These are phyloP conservation scores for Gamsiella multidivaricata DNA, from an alignment of 192 early-diverging fungal genomes.

Conservation along the genomic window DNA sequence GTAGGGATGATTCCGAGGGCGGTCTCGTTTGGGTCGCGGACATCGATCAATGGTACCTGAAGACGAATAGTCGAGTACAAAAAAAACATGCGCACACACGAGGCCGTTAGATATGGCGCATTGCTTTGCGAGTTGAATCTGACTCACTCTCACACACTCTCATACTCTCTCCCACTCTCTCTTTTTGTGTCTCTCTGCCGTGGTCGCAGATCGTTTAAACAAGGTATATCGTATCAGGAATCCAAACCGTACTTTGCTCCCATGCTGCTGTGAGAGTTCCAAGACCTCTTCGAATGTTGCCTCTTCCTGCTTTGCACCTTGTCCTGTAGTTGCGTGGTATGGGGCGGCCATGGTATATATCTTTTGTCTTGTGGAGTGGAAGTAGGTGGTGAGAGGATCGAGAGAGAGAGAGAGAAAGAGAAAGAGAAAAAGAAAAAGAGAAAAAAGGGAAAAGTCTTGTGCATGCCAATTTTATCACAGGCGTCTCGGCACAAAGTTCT, in stretches of 20 bases:
- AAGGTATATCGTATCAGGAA: not conserved
- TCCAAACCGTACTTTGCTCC: slow-evolving; percentile 4
- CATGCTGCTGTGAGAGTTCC: not conserved
- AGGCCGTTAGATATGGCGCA: not conserved
- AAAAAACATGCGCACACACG: too few relatives aligned
- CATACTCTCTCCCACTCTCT: too few relatives aligned
- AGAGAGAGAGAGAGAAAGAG: not conserved
- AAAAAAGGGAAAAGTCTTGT: too few relatives aligned
- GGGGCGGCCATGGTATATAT: not conserved
- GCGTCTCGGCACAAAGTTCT: too few relatives aligned
- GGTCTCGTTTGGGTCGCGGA: slow-evolving; percentile 68
- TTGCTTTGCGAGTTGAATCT: too few relatives aligned
- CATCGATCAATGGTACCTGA: slow-evolving; percentile 67
- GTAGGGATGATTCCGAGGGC: slow-evolving; percentile 68
- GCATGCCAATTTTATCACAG: too few relatives aligned
- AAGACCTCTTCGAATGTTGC: slow-evolving; percentile 15
- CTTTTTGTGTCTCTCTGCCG: too few relatives aligned
- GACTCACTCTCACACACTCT: too few relatives aligned
- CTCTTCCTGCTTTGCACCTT: slow-evolving; percentile 6
- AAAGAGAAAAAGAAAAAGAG: not conserved
- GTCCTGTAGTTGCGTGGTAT: too few relatives aligned
- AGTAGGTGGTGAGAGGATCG: not conserved
- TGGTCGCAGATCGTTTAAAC: too few relatives aligned
- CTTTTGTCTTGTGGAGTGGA: too few relatives aligned
- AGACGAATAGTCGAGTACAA: not conserved